These are phyloP conservation scores for Jamesozyma lodderae DNA, from an alignment of 805 yeast genomes.

Conservation along the genomic window DNA sequence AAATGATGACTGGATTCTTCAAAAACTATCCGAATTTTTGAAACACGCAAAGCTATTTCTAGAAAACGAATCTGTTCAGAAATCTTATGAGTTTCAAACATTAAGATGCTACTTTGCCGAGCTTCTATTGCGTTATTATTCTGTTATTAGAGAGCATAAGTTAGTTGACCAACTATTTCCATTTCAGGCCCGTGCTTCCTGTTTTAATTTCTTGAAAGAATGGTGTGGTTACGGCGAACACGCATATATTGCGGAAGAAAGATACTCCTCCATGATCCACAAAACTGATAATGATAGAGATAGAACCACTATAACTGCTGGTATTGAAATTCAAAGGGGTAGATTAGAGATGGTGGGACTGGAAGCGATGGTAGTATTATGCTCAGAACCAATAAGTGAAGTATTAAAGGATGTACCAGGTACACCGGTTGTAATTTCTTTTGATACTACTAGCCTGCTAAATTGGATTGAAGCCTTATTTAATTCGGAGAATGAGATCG, in stretches of 20 bases:
- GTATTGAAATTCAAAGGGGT: slow-evolving; percentile 66
- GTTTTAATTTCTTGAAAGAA: slow-evolving; percentile 74
- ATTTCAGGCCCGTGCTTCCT: slow-evolving; percentile 74
- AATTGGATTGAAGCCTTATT: slow-evolving; percentile 77
- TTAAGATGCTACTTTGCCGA: slow-evolving; percentile 79
- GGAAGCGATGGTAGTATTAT: slow-evolving; percentile 75
- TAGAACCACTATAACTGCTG: slow-evolving; percentile 54
- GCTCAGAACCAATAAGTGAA: slow-evolving; percentile 63
- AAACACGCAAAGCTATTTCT: slow-evolving; percentile 54
- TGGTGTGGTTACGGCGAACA: slow-evolving; percentile 91
- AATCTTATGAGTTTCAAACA: slow-evolving; percentile 61
- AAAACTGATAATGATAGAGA: slow-evolving; percentile 32
- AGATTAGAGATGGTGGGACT: slow-evolving; percentile 62
- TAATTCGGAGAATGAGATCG: slow-evolving; percentile 44
- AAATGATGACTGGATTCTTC: slow-evolving; percentile 60
- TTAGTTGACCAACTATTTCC: slow-evolving; percentile 53
- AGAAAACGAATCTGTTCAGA: slow-evolving; percentile 48
- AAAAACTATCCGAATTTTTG: slow-evolving; percentile 51
- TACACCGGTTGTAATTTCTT: slow-evolving; percentile 44
- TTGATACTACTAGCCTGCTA: slow-evolving; percentile 59
- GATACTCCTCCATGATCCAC: slow-evolving; percentile 52
- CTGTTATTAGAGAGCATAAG: slow-evolving; percentile 41
- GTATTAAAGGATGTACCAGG: slow-evolving; percentile 22
- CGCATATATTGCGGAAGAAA: slow-evolving; percentile 48
- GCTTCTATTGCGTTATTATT: slow-evolving; percentile 64